Evolutionary conservation across 73 alveolate species (phyloP).

Genomic region (Paraurostyla sp.): DNA sequence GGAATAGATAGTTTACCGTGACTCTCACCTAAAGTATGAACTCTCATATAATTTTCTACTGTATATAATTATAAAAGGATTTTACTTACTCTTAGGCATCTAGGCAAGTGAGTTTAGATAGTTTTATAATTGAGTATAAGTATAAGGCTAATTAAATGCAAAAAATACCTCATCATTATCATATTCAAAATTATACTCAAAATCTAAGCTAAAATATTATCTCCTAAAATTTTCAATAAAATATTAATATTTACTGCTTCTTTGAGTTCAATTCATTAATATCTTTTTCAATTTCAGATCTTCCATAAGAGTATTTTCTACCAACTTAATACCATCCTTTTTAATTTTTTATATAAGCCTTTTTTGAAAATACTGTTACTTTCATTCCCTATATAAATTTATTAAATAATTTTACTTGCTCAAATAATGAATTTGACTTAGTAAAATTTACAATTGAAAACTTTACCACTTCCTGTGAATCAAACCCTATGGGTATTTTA

Average conservation of each 20-base stretch:
- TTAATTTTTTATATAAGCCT: not conserved
- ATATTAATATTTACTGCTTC: not conserved
- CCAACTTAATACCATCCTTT: constrained; percentile 41
- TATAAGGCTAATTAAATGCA: constrained; percentile 86
- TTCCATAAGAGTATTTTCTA: not conserved
- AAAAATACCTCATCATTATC: constrained; percentile 81
- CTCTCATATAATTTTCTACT: not conserved
- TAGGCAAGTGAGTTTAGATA: not conserved
- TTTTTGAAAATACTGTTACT: constrained; percentile 14
- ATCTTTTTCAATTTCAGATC: not conserved
- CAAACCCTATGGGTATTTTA: not conserved
- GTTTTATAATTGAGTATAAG: constrained; percentile 63
- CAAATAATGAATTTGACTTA: constrained; percentile 32
- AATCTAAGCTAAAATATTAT: constrained; percentile 69
- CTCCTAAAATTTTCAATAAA: not conserved
- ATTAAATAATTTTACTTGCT: not conserved
- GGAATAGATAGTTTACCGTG: constrained; percentile 16
- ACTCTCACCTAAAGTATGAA: not conserved
- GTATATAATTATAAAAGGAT: not conserved
- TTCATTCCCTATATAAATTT: constrained; percentile 34
- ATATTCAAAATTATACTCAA: constrained; percentile 76
- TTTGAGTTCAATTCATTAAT: not conserved
- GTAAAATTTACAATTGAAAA: constrained; percentile 30
- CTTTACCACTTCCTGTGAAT: not conserved
- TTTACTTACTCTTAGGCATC: not conserved